Evolutionary conservation across 768 basidiomycete species (phyloP).

Genomic region (Suillus spraguei): DNA sequence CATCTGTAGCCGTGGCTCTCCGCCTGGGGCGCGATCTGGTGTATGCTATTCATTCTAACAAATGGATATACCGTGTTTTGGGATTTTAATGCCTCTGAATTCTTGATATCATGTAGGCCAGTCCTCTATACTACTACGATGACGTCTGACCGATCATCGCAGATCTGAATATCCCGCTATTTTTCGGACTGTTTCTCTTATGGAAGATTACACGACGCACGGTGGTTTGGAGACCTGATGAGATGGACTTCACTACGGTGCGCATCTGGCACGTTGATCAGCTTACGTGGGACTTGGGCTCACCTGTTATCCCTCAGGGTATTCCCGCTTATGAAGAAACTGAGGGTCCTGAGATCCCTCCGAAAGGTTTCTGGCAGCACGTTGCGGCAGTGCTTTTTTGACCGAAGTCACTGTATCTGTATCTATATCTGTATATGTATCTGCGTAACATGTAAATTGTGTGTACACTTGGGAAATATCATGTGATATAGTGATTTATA

Average conservation of each 20-base stretch:
- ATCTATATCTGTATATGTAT: too few species aligned
- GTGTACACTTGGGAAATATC: too few species aligned
- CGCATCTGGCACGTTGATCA: slow-evolving; percentile 21
- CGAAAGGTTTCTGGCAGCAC: too few species aligned
- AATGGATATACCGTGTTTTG: too few species aligned
- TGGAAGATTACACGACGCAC: slow-evolving; percentile 26
- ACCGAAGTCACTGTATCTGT: too few species aligned
- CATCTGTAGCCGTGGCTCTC: slow-evolving; percentile 52
- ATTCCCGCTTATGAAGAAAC: too few species aligned
- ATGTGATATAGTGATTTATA: too few species aligned
- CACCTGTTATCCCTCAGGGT: slow-evolving; percentile 40
- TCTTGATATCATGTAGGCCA: slow-evolving; percentile 47
- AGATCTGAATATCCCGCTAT: slow-evolving; percentile 35
- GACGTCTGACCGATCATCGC: slow-evolving; percentile 8
- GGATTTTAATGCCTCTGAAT: slow-evolving; percentile 53
- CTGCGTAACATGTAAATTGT: too few species aligned
- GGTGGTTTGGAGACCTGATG: slow-evolving; percentile 50
- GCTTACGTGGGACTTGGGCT: neutral
- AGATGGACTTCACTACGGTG: slow-evolving; percentile 77
- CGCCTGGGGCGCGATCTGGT: slow-evolving; percentile 72
- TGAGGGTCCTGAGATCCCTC: too few species aligned
- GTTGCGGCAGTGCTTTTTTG: too few species aligned
- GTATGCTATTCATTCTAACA: slow-evolving; percentile 57
- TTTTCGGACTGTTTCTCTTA: slow-evolving; percentile 21
- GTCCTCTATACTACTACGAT: slow-evolving; percentile 13